Conservation (phyloP, 495 filamentous ascomycete genomes). For the Hypoxylon lienhwacheense region DNA sequence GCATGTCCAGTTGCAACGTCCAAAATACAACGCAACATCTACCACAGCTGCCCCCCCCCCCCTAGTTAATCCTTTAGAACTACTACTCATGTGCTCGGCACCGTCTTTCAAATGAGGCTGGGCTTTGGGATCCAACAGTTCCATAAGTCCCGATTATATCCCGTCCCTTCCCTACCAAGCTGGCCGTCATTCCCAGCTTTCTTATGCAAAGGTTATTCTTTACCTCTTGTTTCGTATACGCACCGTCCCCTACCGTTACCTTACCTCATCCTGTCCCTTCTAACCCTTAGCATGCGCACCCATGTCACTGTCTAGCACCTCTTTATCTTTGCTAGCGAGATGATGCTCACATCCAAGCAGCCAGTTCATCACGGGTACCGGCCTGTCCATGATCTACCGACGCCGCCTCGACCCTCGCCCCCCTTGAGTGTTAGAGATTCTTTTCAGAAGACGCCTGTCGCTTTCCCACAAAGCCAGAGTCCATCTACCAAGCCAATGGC, state of each 20-base stretch:
- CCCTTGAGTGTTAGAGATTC: constrained; percentile 55
- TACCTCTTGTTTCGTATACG: constrained; percentile 41
- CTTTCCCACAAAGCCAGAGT: constrained; percentile 45
- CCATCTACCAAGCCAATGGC: constrained; percentile 61
- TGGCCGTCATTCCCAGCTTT: constrained; percentile 57
- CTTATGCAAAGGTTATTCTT: constrained; percentile 54
- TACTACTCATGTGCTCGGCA: constrained; percentile 41
- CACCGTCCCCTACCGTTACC: constrained; percentile 19
- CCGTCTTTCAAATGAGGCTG: constrained; percentile 50
- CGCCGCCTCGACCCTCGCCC: constrained; percentile 64
- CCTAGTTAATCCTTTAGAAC: constrained; percentile 37
- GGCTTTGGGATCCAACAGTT: constrained; percentile 52
- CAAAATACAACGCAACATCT: constrained; percentile 39
- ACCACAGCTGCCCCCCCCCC: constrained; percentile 30
- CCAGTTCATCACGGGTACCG: constrained; percentile 66
- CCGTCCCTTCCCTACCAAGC: constrained; percentile 48
- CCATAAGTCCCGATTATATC: constrained; percentile 55
- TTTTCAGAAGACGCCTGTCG: constrained; percentile 47
- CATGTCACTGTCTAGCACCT: constrained; percentile 31
- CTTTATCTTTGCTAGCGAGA: constrained; percentile 39
- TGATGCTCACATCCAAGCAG: constrained; percentile 71
- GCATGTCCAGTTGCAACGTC: constrained; percentile 41
- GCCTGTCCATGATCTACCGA: constrained; percentile 70
- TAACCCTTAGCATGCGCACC: constrained; percentile 29
- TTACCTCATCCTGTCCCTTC: constrained; percentile 19